Conservation (phyloP, 768 basidiomycete genomes). For the Tulasnella sp. region DNA sequence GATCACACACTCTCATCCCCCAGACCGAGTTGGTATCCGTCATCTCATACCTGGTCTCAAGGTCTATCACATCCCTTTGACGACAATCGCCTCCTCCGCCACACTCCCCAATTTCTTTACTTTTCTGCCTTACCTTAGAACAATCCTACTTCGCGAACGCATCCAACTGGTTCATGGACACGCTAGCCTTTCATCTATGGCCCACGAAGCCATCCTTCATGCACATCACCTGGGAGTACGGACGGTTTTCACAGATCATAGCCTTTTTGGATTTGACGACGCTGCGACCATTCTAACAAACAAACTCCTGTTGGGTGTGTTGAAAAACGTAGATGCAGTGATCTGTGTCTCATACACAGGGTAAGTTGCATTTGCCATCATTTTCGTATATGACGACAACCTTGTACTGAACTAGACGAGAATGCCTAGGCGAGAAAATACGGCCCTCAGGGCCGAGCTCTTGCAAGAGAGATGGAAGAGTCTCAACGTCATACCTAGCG, state of each 20-base stretch:
- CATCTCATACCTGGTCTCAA: slow-evolving; percentile 83
- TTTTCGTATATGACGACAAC: background rate
- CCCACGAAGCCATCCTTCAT: slow-evolving; percentile 86
- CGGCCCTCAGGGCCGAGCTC: slow-evolving; percentile 74
- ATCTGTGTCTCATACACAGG: slow-evolving; percentile 97
- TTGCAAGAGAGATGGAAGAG: slow-evolving; percentile 37
- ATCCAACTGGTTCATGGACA: slow-evolving; percentile 87
- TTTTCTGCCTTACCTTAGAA: slow-evolving; percentile 82
- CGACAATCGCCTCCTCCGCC: slow-evolving; percentile 80
- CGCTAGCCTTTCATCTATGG: slow-evolving; percentile 79
- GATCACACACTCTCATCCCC: slow-evolving; percentile 84
- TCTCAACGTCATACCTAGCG: slow-evolving; percentile 90
- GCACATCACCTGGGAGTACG: slow-evolving; percentile 76
- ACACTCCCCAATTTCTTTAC: slow-evolving; percentile 92
- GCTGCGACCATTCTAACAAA: slow-evolving; percentile 96
- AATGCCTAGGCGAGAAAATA: slow-evolving; percentile 86
- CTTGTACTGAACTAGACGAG: background rate
- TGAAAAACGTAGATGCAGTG: slow-evolving; percentile 85
- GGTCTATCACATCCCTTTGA: slow-evolving; percentile 88
- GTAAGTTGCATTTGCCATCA: slow-evolving; percentile 33
- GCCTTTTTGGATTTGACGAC: slow-evolving; percentile 91
- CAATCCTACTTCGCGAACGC: slow-evolving; percentile 75
- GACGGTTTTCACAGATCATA: slow-evolving; percentile 95
- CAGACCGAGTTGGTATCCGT: slow-evolving; percentile 76
- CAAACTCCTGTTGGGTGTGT: slow-evolving; percentile 76